Base-by-base conservation (phyloP, 768 basidiomycete species). In the Boletus tomentosulus region DNA sequence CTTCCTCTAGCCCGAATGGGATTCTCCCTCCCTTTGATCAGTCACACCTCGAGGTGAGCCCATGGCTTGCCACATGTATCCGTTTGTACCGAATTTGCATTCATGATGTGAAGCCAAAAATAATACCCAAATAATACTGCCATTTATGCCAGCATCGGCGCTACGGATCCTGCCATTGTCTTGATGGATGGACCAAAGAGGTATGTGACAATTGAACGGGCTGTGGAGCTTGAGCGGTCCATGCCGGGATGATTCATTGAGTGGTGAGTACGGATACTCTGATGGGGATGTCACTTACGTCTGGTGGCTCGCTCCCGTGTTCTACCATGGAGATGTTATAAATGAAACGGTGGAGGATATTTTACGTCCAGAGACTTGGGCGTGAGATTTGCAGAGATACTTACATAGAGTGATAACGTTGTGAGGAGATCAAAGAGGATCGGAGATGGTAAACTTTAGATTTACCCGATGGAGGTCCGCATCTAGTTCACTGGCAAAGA, bases 401-500 rank as follows among this genome's bases (percentile, higher is more conserved):
- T 54, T 64, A 63, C 59, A 65, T 64, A 64, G 65, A 61, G 48
- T 66, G 67, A 67, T 69, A 70, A 70, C 68, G 66, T 67, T 70
- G 58, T 34, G 35, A 12, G 45, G 46, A 19, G 13, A 34, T 34
- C 33, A 34, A 30, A 8, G 8, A 6, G 5, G 67, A 69, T 69
- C 68, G 67, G 66, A 66, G 69, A 66, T 69, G 62, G 51, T 30
- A 66, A 71, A 69, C 62, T 45, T 66, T 71, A 69, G 68, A 69
- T 69, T 69, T 50, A 48, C 63, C 48, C 58, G 65, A 63, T 57
- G 56, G 57, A 46, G 27, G n/a, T 28, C 44, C 44, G 28, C 45
- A 30, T 46, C 30, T 46, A 16, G 45, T 27, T 19, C 19, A 19
- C 19, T 27, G 2, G 27, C 27, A 27, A 6, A 27, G 27, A 6